These are phyloP conservation scores for Aspergillus sergii DNA, from an alignment of 2,329 filamentous ascomycete species.

Conservation along the genomic window DNA sequence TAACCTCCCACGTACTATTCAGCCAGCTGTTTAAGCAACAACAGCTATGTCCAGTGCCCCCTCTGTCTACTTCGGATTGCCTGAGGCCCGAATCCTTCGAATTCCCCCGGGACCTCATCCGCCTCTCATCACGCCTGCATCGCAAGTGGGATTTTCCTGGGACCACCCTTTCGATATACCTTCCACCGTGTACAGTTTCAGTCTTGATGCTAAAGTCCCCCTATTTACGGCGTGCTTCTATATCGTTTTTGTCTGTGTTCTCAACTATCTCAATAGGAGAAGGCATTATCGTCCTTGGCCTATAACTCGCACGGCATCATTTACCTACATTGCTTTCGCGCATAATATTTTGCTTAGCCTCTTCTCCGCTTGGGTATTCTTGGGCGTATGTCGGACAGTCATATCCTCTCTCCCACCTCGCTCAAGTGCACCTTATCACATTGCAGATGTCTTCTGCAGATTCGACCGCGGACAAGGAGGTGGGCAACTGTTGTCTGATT, in stretches of 20 bases:
- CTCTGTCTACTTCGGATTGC: background rate
- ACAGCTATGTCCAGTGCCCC: background rate
- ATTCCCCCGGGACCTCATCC: background rate
- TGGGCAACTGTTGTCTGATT: too few relatives aligned
- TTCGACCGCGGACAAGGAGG: background rate
- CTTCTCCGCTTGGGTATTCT: background rate
- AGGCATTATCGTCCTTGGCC: background rate
- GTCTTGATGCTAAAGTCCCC: background rate
- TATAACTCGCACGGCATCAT: background rate
- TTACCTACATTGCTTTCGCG: background rate
- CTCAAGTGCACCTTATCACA: background rate
- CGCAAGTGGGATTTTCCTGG: background rate
- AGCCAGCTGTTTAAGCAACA: background rate
- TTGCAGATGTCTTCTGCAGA: background rate
- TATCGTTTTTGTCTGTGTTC: background rate
- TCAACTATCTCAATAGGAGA: background rate
- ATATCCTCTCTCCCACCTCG: background rate
- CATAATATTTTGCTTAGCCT: background rate
- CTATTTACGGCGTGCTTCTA: background rate
- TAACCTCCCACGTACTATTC: background rate
- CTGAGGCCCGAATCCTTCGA: background rate
- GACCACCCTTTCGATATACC: background rate
- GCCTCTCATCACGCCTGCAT: background rate
- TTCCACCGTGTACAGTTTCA: background rate
- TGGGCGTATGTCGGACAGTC: background rate